Evolutionary conservation across 345 rosid genomes (phyloP), one percentile per base, ranked within the genome.

Genomic region (Sisymbrium irio): DNA sequence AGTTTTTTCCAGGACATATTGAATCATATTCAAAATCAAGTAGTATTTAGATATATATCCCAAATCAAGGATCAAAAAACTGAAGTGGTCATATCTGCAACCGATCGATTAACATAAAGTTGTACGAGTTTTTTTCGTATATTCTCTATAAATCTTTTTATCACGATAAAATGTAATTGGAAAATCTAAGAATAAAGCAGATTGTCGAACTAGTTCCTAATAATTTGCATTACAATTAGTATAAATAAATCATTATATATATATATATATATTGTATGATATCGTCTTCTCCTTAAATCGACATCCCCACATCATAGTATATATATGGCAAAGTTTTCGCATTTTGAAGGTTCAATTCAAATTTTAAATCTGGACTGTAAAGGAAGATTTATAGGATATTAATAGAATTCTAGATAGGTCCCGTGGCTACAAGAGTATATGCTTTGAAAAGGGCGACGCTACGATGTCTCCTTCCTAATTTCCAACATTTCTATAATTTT

Each of bases 371-470:
- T 35, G 13, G 44, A 42, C 42, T 33, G 13, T 54, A 53, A 51
- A 68, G 44, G 17, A 41, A 51, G 30, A 53, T 22, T 51, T 53
- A 44, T 35, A 53, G 50, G 54, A 68, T 61, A 74, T 40, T 35
- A 41, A 57, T 53, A 67, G 40, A 53, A 61, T 12, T 53, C 22
- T 76, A 76, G 79, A 35, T 1, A 55, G 79, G 79, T 75, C 79
- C 79, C 70, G 33, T 33, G 49, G 56, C 79, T 75, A 75, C 47
- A 53, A 68, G 55, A 33, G 74, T 60, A 68, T 41, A 68, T 75
- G 79, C 69, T 75, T 75, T 75, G 69, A 53, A 75, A 75, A 75
- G 79, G 69, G 49, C 41, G 55, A 75, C 30, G 73, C 62, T 67
- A 67, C 67, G 41, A 73, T 51, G 77, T 73, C 77, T 47, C 39